Conservation (phyloP, 2,329 filamentous ascomycete genomes). For the Xylaria sp. region DNA sequence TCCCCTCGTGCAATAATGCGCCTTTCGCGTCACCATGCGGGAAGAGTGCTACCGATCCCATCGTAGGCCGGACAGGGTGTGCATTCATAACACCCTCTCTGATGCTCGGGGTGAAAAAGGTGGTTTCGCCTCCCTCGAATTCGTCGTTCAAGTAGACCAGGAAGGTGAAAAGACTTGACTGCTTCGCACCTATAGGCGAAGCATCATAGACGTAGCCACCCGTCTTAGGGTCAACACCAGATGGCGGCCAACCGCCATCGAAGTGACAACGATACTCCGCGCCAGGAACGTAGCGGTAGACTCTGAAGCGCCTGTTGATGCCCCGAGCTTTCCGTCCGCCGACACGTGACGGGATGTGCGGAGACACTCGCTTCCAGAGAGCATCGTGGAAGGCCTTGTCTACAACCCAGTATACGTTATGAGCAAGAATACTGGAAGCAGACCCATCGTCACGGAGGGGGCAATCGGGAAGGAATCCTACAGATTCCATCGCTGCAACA, state of each 20-base stretch:
- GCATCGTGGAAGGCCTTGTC: slow-evolving; percentile 37
- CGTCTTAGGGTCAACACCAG: slow-evolving; percentile 66
- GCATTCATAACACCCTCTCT: slow-evolving; percentile 74
- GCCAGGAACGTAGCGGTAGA: slow-evolving; percentile 77
- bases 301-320: slow-evolving; percentile 75
- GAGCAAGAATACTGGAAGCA: slow-evolving; percentile 37
- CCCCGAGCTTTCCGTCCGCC: slow-evolving; percentile 68
- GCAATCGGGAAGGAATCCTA: slow-evolving; percentile 74
- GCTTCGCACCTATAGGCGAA: slow-evolving; percentile 67
- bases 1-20: slow-evolving; percentile 75
- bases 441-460: slow-evolving; percentile 58
- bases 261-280: slow-evolving; percentile 78
- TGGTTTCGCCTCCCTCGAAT: slow-evolving; percentile 76
- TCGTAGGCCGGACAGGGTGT: slow-evolving; percentile 73
- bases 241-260: slow-evolving; percentile 78
- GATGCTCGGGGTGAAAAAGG: slow-evolving; percentile 73
- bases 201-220: slow-evolving; percentile 72
- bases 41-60: slow-evolving; percentile 75
- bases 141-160: slow-evolving; percentile 77
- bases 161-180: slow-evolving; percentile 76
- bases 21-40: slow-evolving; percentile 75
- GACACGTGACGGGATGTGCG: slow-evolving; percentile 54
- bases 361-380: slow-evolving; percentile 34
- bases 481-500: slow-evolving; percentile 71
- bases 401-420: slow-evolving; percentile 39